Evolutionary conservation across 495 filamentous ascomycete genomes (phyloP).

Genomic region (Aspergillus nanangensis): DNA sequence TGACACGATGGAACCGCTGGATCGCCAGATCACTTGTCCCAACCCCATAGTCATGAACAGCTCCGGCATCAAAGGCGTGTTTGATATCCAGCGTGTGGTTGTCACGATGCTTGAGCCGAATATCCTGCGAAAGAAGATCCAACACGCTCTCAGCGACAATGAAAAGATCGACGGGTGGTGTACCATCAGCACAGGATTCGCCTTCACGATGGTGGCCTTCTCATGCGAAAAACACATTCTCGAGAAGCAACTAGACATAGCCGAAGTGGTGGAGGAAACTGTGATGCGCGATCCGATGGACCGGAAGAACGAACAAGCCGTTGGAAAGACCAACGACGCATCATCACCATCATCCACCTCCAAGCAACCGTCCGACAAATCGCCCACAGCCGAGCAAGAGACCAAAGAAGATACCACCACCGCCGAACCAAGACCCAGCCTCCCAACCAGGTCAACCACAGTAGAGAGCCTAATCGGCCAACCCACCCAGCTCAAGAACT

Average conservation of each 20-base stretch:
- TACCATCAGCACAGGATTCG: conserved; percentile 16
- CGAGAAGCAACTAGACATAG: conserved; percentile 8
- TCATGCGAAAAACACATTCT: conserved; percentile 10
- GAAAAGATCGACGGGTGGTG: conserved; percentile 17
- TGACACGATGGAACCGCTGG: not conserved
- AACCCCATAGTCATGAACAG: conserved; percentile 15
- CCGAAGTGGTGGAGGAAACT: conserved; percentile 10
- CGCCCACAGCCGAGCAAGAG: too few relatives aligned
- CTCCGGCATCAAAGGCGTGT: conserved; percentile 14
- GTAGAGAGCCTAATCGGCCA: not conserved
- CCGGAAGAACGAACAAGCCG: too few relatives aligned
- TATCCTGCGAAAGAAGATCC: conserved; percentile 8
- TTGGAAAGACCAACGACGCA: too few relatives aligned
- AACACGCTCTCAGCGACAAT: conserved; percentile 6
- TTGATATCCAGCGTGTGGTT: conserved; percentile 16
- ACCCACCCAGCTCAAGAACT: conserved; percentile 1
- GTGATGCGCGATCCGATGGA: not conserved
- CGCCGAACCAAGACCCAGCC: too few relatives aligned
- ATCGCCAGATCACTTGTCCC: conserved; percentile 6
- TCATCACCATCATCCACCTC: too few relatives aligned
- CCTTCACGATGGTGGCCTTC: conserved; percentile 12
- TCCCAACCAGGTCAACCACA: too few relatives aligned
- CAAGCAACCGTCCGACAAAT: too few relatives aligned
- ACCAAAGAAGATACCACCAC: too few relatives aligned
- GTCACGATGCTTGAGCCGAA: conserved; percentile 13